These are phyloP conservation scores for Metarhizium album DNA, from an alignment of 2,329 filamentous ascomycete species.

Conservation along the genomic window DNA sequence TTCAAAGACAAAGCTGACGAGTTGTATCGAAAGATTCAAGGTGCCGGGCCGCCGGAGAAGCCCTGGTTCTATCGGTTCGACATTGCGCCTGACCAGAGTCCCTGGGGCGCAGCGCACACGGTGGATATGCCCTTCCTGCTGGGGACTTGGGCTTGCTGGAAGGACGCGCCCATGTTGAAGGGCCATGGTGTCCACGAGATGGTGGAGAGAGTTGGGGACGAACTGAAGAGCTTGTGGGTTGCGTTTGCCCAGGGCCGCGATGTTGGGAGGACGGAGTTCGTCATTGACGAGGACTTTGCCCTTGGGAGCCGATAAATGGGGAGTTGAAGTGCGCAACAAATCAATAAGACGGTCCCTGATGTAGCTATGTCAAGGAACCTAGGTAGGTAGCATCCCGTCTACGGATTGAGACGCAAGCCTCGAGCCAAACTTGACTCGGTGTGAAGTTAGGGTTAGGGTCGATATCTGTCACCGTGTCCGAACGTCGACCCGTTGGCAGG, in stretches of 20 bases:
- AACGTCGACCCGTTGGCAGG: too few species aligned
- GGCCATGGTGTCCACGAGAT: neutral
- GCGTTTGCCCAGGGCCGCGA: slow-evolving; percentile 7
- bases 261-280: neutral
- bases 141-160: slow-evolving; percentile 6
- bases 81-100: slow-evolving; percentile 5
- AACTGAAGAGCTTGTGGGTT: slow-evolving; percentile 9
- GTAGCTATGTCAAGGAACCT: neutral
- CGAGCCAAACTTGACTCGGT: too few species aligned
- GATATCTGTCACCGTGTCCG: too few species aligned
- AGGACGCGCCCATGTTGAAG: slow-evolving; percentile 11
- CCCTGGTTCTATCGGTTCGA: slow-evolving; percentile 5
- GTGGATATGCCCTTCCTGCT: slow-evolving; percentile 11
- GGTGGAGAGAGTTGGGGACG: slow-evolving; percentile 6
- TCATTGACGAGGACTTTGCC: neutral
- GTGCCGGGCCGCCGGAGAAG: too few species aligned
- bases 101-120: slow-evolving; percentile 8
- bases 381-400: too few species aligned
- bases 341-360: neutral
- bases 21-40: too few species aligned
- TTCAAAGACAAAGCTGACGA: too few species aligned
- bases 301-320: neutral
- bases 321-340: neutral
- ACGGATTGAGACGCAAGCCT: too few species aligned
- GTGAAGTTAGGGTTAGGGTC: too few species aligned